These are phyloP conservation scores for Keqinozyma sinolaborantium DNA, from an alignment of 1,139 yeast genomes.

Conservation along the genomic window DNA sequence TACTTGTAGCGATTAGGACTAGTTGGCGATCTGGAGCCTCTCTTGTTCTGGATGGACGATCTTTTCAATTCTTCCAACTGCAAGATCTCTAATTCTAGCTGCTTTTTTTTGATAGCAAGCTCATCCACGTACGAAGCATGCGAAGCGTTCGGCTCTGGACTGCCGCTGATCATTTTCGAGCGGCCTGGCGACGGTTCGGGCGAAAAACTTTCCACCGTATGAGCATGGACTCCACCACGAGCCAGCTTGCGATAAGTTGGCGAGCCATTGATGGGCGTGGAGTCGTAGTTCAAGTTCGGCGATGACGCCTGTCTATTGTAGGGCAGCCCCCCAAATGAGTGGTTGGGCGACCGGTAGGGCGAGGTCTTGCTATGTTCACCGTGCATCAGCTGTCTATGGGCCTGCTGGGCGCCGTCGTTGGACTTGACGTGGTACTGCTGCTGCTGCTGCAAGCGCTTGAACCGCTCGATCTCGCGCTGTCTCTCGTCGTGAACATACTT, in stretches of 20 bases:
- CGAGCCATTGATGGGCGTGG: constrained; percentile 4
- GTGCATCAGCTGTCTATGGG: neutral
- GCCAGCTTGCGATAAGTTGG: constrained; percentile 6
- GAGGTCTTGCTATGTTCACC: neutral
- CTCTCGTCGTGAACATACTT: constrained; percentile 1
- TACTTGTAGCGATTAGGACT: constrained; percentile 6
- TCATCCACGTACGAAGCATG: constrained; percentile 25
- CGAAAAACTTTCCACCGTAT: constrained; percentile 24
- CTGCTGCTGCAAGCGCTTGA: constrained; percentile 29
- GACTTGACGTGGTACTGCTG: constrained; percentile 21
- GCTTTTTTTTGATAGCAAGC: constrained; percentile 31
- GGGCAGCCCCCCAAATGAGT: neutral
- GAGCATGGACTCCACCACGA: constrained; percentile 15
- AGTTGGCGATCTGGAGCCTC: neutral
- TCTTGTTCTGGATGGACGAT: constrained; percentile 13
- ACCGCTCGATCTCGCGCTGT: constrained; percentile 31
- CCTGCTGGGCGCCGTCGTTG: neutral
- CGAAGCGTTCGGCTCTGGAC: constrained; percentile 7
- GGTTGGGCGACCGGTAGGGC: neutral
- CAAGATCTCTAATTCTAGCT: constrained; percentile 38
- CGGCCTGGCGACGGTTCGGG: constrained; percentile 20
- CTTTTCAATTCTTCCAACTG: constrained; percentile 36
- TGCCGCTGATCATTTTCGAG: neutral
- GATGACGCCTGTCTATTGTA: constrained; percentile 1
- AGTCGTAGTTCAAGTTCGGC: constrained; percentile 3